These are phyloP conservation scores for Dioscorea alata DNA, from an alignment of 106 monocot species.

Conservation along the genomic window DNA sequence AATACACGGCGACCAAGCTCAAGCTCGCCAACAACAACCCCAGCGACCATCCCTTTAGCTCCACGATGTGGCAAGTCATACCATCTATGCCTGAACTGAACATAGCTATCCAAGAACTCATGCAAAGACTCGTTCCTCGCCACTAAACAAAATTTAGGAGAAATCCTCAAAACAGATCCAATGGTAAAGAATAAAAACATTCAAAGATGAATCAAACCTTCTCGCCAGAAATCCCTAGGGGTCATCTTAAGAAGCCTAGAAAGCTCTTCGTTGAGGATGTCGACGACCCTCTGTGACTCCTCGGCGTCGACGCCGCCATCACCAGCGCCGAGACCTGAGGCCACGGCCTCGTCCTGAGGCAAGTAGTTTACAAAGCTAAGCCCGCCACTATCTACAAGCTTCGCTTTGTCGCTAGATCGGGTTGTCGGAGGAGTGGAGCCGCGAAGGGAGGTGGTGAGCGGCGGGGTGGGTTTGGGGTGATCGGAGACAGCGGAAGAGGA, in stretches of 20 bases:
- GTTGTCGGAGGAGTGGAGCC: slow-evolving; percentile 2
- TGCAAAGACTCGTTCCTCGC: slow-evolving; percentile 60
- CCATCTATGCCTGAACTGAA: slow-evolving; percentile 80
- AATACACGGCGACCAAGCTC: slow-evolving; percentile 65
- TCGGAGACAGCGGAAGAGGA: background rate
- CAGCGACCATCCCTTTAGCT: slow-evolving; percentile 42
- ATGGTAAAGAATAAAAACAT: background rate
- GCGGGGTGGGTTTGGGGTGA: background rate
- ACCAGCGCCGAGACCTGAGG: slow-evolving; percentile 71
- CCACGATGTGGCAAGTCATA: slow-evolving; percentile 89
- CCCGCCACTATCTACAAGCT: background rate
- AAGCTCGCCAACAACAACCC: slow-evolving; percentile 55
- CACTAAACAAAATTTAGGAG: slow-evolving; percentile 32
- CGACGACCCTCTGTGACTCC: slow-evolving; percentile 82
- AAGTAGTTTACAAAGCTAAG: slow-evolving; percentile 61
- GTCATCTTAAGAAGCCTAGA: slow-evolving; percentile 48
- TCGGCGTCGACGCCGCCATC: slow-evolving; percentile 66
- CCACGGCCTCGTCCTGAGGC: slow-evolving; percentile 95
- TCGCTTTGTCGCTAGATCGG: background rate
- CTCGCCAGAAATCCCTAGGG: slow-evolving; percentile 76
- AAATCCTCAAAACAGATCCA: background rate
- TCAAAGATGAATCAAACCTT: slow-evolving; percentile 36
- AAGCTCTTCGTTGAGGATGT: slow-evolving; percentile 69
- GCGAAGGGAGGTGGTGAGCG: slow-evolving; percentile 24
- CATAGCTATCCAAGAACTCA: slow-evolving; percentile 75